phyloP scores from a whole-genome alignment of 371 early-diverging fungal species.

The Coemansia sp. region DNA sequence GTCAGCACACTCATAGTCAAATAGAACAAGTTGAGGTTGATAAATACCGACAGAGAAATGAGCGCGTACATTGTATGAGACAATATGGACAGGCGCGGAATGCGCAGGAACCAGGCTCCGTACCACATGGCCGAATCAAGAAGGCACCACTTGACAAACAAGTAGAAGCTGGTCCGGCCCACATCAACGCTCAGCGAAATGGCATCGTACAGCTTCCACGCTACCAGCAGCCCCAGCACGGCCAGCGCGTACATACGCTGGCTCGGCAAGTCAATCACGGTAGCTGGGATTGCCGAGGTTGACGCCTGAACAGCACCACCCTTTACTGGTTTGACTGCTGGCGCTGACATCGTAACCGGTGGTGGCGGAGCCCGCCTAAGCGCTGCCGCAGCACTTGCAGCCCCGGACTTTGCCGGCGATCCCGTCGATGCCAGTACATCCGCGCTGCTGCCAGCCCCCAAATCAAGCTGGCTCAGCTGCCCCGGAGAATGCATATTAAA shows the following conservation, averaged over 20 bases:
- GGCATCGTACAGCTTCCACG: slow-evolving; percentile 43
- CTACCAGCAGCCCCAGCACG: slow-evolving; percentile 21
- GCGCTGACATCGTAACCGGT: not conserved
- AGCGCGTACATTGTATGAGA: slow-evolving; percentile 13
- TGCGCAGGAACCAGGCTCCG: slow-evolving; percentile 34
- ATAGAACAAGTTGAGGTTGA: slow-evolving; percentile 49
- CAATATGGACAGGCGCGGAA: slow-evolving; percentile 31
- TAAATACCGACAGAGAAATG: slow-evolving; percentile 17
- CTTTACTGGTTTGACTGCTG: not conserved
- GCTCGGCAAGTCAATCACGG: slow-evolving; percentile 45
- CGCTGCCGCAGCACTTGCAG: not conserved
- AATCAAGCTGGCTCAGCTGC: slow-evolving; percentile 7
- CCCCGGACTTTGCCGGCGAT: slow-evolving; percentile 1
- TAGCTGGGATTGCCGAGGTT: slow-evolving; percentile 39
- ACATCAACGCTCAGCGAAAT: slow-evolving; percentile 14
- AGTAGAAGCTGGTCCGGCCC: slow-evolving; percentile 23
- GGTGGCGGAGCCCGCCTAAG: slow-evolving; percentile 4
- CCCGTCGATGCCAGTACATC: slow-evolving; percentile 2
- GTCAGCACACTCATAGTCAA: slow-evolving; percentile 35
- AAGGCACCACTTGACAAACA: slow-evolving; percentile 47
- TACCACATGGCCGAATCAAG: slow-evolving; percentile 36
- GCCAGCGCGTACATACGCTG: slow-evolving; percentile 48
- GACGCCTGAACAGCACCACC: not conserved
- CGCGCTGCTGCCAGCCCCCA: slow-evolving; percentile 1
- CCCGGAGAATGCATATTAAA: not conserved